Conservation (phyloP, 805 yeast genomes). For the Millerozyma acaciae region DNA sequence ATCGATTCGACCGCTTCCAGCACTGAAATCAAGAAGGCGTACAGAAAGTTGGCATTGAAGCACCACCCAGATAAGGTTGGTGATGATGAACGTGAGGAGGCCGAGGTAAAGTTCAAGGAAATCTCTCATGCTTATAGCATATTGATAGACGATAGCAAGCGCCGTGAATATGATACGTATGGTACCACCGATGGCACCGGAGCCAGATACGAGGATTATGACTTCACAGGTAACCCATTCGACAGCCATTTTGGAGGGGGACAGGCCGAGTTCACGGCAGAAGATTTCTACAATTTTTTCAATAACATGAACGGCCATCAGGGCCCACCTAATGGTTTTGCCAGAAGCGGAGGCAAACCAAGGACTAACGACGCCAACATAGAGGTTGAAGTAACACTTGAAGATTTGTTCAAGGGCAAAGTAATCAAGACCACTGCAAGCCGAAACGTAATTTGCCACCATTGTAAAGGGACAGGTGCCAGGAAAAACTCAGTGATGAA, state of each 20-base stretch:
- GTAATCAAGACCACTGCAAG: conserved; percentile 68
- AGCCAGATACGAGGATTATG: conserved; percentile 15
- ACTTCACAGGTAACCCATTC: conserved; percentile 31
- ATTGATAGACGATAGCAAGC: conserved; percentile 62
- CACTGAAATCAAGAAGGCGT: conserved; percentile 77
- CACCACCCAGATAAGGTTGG: conserved; percentile 88
- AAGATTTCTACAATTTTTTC: conserved; percentile 74
- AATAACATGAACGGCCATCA: conserved; percentile 37
- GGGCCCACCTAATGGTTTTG: conserved; percentile 11
- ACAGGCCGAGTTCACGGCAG: conserved; percentile 51
- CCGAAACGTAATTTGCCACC: conserved; percentile 66
- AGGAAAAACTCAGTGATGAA: conserved; percentile 52
- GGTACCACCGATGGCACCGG: conserved; percentile 38
- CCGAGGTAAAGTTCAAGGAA: conserved; percentile 80
- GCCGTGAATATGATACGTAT: conserved; percentile 56
- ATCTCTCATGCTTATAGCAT: conserved; percentile 83
- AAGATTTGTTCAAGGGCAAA: conserved; percentile 78
- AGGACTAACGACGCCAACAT: conserved; percentile 68
- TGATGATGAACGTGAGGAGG: conserved; percentile 60
- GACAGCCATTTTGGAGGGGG: conserved; percentile 36
- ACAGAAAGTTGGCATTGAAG: conserved; percentile 74
- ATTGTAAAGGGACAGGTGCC: conserved; percentile 77
- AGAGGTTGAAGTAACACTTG: conserved; percentile 60
- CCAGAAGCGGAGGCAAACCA: conserved; percentile 16
- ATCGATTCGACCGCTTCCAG: conserved; percentile 61